These are phyloP conservation scores for Sclerotinia borealis DNA, from an alignment of 2,329 filamentous ascomycete genomes.

Conservation along the genomic window DNA sequence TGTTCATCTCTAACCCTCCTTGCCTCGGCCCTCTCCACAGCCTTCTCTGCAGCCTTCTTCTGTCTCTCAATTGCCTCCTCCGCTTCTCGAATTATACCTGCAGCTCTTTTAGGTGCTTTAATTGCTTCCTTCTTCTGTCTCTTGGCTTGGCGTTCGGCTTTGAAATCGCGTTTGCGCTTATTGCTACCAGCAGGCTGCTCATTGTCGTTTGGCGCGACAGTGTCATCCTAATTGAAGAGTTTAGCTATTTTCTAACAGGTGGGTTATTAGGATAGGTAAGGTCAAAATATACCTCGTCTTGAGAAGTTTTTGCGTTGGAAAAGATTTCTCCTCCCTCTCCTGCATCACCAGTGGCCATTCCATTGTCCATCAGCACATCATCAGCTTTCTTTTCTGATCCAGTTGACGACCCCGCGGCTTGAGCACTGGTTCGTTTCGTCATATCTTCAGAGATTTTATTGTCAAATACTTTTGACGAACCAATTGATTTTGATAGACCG, in stretches of 20 bases:
- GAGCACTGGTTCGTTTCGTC: not conserved
- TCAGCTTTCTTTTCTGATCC: not conserved
- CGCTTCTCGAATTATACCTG: not conserved
- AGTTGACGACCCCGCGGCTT: not conserved
- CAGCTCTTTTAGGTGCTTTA: not conserved
- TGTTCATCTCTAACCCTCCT: not conserved
- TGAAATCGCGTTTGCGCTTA: constrained; percentile 6
- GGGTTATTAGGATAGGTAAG: not conserved
- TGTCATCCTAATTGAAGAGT: not conserved
- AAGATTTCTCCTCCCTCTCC: not conserved
- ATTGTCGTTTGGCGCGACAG: not conserved
- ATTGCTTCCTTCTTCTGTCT: not conserved
- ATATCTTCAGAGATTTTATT: not conserved
- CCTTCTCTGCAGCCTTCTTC: not conserved
- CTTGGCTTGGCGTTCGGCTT: constrained; percentile 9
- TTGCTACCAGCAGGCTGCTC: not conserved
- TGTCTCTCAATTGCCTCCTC: not conserved
- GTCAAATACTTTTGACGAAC: not conserved
- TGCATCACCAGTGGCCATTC: not conserved
- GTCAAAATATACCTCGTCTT: not conserved
- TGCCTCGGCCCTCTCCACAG: not conserved
- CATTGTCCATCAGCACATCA: not conserved
- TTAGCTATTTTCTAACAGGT: not conserved
- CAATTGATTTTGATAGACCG: no score
- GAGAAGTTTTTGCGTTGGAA: not conserved